phyloP scores from a whole-genome alignment of 2,329 filamentous ascomycete species.

The Orbilia oligospora region DNA sequence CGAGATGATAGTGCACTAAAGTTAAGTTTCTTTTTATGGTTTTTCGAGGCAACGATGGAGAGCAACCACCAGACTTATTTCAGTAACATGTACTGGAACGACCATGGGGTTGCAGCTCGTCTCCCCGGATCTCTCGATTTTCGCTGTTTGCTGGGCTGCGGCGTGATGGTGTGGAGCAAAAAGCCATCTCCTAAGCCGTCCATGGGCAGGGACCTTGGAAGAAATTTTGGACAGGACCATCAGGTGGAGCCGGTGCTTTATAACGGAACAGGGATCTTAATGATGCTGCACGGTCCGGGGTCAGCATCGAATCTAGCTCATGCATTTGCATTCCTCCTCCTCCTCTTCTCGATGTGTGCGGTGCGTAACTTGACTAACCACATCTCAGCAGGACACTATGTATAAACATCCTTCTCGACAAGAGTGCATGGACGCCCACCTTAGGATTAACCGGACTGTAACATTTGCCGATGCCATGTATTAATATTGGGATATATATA shows the following conservation, averaged over 20 bases:
- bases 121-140: conserved; percentile 53
- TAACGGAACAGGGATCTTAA: conserved; percentile 48
- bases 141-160: conserved; percentile 34
- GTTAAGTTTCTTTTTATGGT: conserved; percentile 36
- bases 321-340: conserved; percentile 6
- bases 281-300: conserved; percentile 39
- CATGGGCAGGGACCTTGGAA: conserved; percentile 47
- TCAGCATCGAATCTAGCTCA: conserved; percentile 44
- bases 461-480: conserved; percentile 14
- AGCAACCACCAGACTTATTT: conserved; percentile 47
- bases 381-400: conserved; percentile 25
- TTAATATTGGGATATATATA: not conserved
- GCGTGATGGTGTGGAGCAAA: conserved; percentile 58
- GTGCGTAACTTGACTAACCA: conserved; percentile 22
- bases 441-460: conserved; percentile 53
- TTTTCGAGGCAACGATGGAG: conserved; percentile 18
- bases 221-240: conserved; percentile 57
- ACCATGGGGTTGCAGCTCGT: conserved; percentile 55
- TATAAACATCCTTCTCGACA: not conserved
- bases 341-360: not conserved
- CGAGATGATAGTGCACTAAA: conserved; percentile 23
- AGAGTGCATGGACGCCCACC: not conserved
- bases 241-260: conserved; percentile 58
- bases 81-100: conserved; percentile 30
- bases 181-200: conserved; percentile 39